A percentile compares a stretch with the other conserved stretches of the same genome.
These are phyloP conservation scores for Trichosporon asahii DNA, from an alignment of 1,284 basidiomycete genomes.

Conservation along the genomic window DNA sequence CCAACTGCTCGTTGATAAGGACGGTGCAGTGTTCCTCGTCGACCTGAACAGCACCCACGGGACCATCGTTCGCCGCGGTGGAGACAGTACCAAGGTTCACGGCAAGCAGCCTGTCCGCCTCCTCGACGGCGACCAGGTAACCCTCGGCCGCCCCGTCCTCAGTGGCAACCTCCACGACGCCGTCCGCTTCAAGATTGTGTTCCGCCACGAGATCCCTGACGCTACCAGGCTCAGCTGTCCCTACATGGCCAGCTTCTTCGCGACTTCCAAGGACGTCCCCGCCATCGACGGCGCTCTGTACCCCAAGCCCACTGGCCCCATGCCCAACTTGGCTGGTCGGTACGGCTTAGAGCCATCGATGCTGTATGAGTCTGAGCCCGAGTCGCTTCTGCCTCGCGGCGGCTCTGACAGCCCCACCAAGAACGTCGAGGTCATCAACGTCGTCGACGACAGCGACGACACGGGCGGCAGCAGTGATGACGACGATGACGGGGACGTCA, in stretches of 20 bases:
- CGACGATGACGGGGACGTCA: background rate
- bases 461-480: background rate
- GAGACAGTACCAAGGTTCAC: background rate
- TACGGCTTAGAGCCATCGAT: slow-evolving; percentile 19
- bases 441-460: background rate
- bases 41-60: slow-evolving; percentile 39
- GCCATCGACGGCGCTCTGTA: background rate
- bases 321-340: background rate
- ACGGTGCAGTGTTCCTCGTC: slow-evolving; percentile 30
- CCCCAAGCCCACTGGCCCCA: background rate
- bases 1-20: slow-evolving; percentile 27
- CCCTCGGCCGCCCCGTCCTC: slow-evolving; percentile 44
- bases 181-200: slow-evolving; percentile 1
- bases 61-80: slow-evolving; percentile 15
- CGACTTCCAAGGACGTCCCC: background rate
- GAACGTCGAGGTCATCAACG: background rate
- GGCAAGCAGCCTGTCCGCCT: slow-evolving; percentile 24
- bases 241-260: background rate
- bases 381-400: slow-evolving; percentile 15
- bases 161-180: slow-evolving; percentile 6
- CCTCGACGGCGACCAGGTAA: slow-evolving; percentile 28
- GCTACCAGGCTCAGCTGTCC: background rate
- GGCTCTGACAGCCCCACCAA: background rate
- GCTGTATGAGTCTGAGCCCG: slow-evolving; percentile 21
- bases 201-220: background rate